Evolutionary conservation across 768 basidiomycete genomes (phyloP).

Genomic region (Calocybe gangraenosa): DNA sequence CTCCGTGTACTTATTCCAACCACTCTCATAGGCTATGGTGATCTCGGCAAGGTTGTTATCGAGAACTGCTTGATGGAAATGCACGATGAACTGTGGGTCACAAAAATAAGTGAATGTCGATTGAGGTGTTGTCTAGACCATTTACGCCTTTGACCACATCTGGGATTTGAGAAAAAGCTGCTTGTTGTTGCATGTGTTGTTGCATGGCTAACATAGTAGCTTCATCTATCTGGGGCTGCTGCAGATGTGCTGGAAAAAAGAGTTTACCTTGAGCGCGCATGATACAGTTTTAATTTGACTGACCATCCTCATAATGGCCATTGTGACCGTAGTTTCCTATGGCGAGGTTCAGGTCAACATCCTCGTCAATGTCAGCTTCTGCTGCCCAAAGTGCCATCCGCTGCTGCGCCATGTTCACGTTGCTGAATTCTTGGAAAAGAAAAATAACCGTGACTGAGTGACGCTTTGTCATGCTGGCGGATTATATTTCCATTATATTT

Average conservation of each 20-base stretch:
- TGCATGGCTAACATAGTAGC: constrained; percentile 68
- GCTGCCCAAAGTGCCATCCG: constrained; percentile 71
- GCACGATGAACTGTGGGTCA: constrained; percentile 76
- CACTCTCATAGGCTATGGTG: constrained; percentile 90
- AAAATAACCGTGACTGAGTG: no score
- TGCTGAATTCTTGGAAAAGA: no score
- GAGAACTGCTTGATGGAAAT: constrained; percentile 90
- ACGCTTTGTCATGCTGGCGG: no score
- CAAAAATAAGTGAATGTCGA: background rate
- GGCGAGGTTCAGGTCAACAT: constrained; percentile 67
- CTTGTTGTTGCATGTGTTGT: constrained; percentile 81
- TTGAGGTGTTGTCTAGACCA: constrained; percentile 19
- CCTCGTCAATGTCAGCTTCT: constrained; percentile 78
- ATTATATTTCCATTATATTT: no score
- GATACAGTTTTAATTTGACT: constrained; percentile 11
- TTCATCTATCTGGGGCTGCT: constrained; percentile 68
- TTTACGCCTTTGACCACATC: constrained; percentile 85
- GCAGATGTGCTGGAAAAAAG: constrained; percentile 36
- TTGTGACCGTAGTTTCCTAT: constrained; percentile 69
- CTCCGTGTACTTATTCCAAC: constrained; percentile 96
- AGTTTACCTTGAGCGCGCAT: constrained; percentile 11
- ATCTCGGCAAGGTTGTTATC: constrained; percentile 91
- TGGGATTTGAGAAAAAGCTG: constrained; percentile 78
- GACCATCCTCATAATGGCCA: constrained; percentile 66
- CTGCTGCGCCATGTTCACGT: constrained; percentile 49